These are phyloP conservation scores for Lactarius vividus DNA, from an alignment of 768 basidiomycete genomes.

Conservation along the genomic window DNA sequence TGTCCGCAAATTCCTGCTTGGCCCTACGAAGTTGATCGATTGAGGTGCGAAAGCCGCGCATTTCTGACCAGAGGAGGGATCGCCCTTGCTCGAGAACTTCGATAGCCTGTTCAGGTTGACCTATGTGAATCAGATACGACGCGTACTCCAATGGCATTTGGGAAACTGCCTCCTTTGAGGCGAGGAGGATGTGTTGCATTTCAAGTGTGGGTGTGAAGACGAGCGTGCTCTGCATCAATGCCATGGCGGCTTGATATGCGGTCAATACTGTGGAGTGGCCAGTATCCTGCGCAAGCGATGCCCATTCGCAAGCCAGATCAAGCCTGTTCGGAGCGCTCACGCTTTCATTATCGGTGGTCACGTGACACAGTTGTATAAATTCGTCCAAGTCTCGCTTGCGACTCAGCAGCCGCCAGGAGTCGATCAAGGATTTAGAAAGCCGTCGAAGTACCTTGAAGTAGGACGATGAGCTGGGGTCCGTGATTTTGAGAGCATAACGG, in stretches of 20 bases:
- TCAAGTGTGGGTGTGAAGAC: background rate
- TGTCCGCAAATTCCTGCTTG: background rate
- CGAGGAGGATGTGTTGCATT: background rate
- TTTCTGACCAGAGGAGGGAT: conserved; percentile 18
- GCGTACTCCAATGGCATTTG: conserved; percentile 2
- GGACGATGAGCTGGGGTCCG: background rate
- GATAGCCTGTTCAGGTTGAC: background rate
- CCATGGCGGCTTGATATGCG: background rate
- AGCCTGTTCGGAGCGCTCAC: background rate
- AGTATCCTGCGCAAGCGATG: background rate
- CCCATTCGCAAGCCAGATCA: background rate
- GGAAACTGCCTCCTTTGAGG: background rate
- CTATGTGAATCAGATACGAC: background rate
- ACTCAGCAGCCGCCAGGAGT: background rate
- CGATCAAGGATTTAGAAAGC: background rate
- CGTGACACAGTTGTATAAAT: background rate
- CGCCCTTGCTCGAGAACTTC: conserved; percentile 20
- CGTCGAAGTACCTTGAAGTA: background rate
- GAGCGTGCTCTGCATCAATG: background rate
- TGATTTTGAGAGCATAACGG: background rate
- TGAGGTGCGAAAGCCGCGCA: conserved; percentile 17
- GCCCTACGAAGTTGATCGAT: conserved; percentile 2
- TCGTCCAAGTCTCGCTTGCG: background rate
- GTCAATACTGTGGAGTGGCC: background rate
- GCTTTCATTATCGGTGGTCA: background rate